Conservation (phyloP, 148 eudicot species). For the Camellia granthamiana region DNA sequence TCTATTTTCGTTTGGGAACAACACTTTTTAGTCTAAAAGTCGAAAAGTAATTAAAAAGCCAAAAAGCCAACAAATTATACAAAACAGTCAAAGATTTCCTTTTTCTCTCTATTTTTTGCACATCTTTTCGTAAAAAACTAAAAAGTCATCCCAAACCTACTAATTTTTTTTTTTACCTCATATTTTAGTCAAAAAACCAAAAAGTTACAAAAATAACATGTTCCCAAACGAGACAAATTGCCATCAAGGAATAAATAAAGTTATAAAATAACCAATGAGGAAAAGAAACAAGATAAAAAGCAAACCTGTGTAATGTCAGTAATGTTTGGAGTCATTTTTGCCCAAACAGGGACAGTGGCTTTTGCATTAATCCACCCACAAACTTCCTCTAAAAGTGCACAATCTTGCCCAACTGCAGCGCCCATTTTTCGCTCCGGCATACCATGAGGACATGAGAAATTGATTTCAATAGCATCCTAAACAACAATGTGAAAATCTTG, state of each 20-base stretch:
- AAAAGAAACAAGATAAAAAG: constrained; percentile 12
- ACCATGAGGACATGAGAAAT: constrained; percentile 97
- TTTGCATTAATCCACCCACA: constrained; percentile 93
- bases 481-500: constrained; percentile 12
- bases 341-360: constrained; percentile 98
- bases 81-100: too few species aligned
- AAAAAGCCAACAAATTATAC: too few species aligned
- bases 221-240: too few species aligned
- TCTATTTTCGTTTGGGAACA: too few species aligned
- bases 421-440: constrained; percentile 99
- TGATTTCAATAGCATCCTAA: constrained; percentile 92
- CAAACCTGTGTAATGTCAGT: constrained; percentile 87
- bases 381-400: constrained; percentile 81
- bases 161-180: too few species aligned
- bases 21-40: too few species aligned
- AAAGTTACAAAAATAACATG: too few species aligned
- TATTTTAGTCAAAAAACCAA: too few species aligned
- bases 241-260: not conserved
- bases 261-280: not conserved
- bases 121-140: too few species aligned
- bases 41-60: too few species aligned
- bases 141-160: too few species aligned
- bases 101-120: too few species aligned
- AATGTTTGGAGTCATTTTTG: constrained; percentile 98
- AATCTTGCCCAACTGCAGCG: constrained; percentile 97